Evolutionary conservation across 139 green algal species (phyloP).

Genomic region (Tetradesmus obliquus): DNA sequence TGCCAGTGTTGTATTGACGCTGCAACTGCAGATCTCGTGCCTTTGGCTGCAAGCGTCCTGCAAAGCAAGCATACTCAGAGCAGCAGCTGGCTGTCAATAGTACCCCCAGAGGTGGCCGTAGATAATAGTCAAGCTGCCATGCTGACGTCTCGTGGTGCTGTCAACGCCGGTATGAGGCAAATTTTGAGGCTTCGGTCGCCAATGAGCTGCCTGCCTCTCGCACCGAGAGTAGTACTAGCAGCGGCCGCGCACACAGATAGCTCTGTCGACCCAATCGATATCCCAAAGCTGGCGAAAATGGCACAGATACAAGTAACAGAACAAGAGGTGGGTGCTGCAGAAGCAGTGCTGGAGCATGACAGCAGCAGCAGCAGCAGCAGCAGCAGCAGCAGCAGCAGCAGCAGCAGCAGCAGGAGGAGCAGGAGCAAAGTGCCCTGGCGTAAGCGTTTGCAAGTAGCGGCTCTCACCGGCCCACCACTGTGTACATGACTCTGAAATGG

Average conservation of each 20-base stretch:
- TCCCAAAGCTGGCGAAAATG: conserved; percentile 73
- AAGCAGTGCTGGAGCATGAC: background rate
- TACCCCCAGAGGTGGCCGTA: background rate
- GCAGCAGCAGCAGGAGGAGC: background rate
- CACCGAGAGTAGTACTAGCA: background rate
- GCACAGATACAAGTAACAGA: conserved; percentile 71
- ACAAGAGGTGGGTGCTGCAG: conserved; percentile 57
- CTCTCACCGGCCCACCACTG: background rate
- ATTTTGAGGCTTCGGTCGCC: conserved; percentile 1
- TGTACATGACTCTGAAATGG: background rate
- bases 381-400: background rate
- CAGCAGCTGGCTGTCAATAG: background rate
- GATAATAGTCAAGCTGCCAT: background rate
- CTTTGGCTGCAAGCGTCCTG: too few species aligned
- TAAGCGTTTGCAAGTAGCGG: too few species aligned
- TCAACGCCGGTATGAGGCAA: background rate
- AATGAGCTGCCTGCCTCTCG: background rate
- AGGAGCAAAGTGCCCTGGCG: background rate
- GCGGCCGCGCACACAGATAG: conserved; percentile 9
- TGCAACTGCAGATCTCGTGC: too few species aligned
- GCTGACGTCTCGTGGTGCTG: background rate
- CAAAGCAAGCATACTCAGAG: background rate
- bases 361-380: background rate
- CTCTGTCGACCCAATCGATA: conserved; percentile 52
- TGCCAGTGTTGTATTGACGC: too few species aligned